Conservation (phyloP, 768 basidiomycete genomes). For the Amanita subjunquillea region DNA sequence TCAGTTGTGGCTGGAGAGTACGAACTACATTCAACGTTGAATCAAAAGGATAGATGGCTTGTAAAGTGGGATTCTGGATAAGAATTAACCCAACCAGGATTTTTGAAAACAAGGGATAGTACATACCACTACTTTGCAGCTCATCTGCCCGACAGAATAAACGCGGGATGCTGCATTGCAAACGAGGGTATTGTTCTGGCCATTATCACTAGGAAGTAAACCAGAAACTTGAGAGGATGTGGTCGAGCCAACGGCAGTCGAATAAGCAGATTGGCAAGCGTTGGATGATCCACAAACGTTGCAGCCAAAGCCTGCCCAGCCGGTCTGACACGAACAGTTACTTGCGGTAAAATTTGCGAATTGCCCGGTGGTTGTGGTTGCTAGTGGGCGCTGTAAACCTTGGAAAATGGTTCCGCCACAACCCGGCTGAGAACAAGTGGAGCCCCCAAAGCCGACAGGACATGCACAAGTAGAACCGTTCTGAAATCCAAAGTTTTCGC, state of each 20-base stretch:
- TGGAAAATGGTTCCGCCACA: slow-evolving; percentile 83
- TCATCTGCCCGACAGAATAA: slow-evolving; percentile 74
- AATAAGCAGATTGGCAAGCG: slow-evolving; percentile 61
- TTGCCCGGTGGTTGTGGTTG: slow-evolving; percentile 26
- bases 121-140: slow-evolving; percentile 74
- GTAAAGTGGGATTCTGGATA: slow-evolving; percentile 72
- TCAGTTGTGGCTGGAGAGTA: slow-evolving; percentile 56
- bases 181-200: slow-evolving; percentile 54
- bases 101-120: background rate
- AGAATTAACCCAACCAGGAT: background rate
- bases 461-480: slow-evolving; percentile 60
- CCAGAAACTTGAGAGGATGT: slow-evolving; percentile 16
- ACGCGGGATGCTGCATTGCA: slow-evolving; percentile 66
- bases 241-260: slow-evolving; percentile 24
- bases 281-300: slow-evolving; percentile 64
- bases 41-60: slow-evolving; percentile 59
- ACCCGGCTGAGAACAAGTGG: slow-evolving; percentile 54
- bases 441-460: slow-evolving; percentile 73
- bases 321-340: slow-evolving; percentile 58
- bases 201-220: slow-evolving; percentile 13
- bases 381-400: slow-evolving; percentile 45
- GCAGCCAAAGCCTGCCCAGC: slow-evolving; percentile 73
- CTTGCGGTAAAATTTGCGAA: slow-evolving; percentile 60
- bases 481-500: slow-evolving; percentile 58
- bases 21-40: slow-evolving; percentile 75